phyloP scores from a whole-genome alignment of 495 filamentous ascomycete genomes.

The Hypoxylon lenormandii region DNA sequence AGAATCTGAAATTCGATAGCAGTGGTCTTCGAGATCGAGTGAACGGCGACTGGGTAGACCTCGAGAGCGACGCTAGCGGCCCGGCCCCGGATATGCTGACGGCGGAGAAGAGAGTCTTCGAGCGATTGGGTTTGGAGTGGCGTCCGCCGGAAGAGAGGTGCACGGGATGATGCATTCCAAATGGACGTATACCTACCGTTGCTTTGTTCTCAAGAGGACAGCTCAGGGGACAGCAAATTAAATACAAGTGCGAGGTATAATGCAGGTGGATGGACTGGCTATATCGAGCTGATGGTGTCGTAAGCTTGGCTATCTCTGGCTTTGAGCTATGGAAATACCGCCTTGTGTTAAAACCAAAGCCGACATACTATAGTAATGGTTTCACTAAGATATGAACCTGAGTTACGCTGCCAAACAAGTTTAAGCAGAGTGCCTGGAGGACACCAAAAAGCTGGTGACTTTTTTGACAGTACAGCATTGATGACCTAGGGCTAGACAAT shows the following conservation, averaged over 20 bases:
- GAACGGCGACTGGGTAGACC: conserved; percentile 74
- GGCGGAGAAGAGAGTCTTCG: conserved; percentile 84
- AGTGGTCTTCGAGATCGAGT: conserved; percentile 79
- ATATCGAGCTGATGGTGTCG: no score
- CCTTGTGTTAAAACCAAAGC: no score
- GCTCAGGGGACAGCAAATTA: neutral
- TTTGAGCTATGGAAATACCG: no score
- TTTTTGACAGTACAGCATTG: neutral
- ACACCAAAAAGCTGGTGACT: no score
- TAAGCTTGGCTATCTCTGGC: no score
- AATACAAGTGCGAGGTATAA: neutral
- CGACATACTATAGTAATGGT: no score
- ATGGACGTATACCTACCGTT: neutral
- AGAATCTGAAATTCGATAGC: conserved; percentile 86
- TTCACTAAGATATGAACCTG: no score
- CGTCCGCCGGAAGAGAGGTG: conserved; percentile 79
- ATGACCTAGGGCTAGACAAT: neutral
- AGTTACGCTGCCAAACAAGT: no score
- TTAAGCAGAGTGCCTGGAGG: no score
- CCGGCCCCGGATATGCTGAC: conserved; percentile 69
- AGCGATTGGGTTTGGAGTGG: conserved; percentile 79
- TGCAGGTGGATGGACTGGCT: no score
- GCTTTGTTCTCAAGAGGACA: no score
- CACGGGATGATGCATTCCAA: conserved; percentile 66
- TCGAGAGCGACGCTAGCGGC: conserved; percentile 60